Evolutionary conservation across 148 eudicot genomes (phyloP).

Genomic region (Rhododendron henanense): DNA sequence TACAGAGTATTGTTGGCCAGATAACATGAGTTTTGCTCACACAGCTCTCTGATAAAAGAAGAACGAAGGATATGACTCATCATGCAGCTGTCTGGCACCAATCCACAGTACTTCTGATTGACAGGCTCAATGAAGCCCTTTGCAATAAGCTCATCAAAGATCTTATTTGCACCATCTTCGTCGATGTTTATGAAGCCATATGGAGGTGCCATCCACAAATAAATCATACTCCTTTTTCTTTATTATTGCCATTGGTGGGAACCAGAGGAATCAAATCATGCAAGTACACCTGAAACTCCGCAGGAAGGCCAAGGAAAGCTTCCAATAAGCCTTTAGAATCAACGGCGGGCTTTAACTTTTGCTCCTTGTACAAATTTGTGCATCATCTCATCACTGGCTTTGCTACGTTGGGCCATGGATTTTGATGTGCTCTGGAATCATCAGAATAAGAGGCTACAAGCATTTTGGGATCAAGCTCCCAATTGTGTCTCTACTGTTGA

Average conservation of each 20-base stretch:
- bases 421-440: background rate
- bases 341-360: background rate
- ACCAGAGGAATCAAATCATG: background rate
- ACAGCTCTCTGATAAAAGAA: background rate
- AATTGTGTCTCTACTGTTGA: too few species aligned
- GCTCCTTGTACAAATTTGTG: background rate
- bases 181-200: background rate
- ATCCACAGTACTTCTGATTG: background rate
- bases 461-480: too few species aligned
- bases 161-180: background rate
- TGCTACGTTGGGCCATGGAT: background rate
- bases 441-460: background rate
- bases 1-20: background rate
- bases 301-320: background rate
- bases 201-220: background rate
- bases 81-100: background rate
- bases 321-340: background rate
- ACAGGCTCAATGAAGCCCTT: background rate
- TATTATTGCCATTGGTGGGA: background rate
- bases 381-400: background rate
- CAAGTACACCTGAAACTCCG: too few species aligned
- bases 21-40: background rate
- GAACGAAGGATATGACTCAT: background rate
- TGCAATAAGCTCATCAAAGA: background rate
- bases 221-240: background rate